These are phyloP conservation scores for Phytophthora boehmeriae DNA, from an alignment of 352 stramenopile species.

Conservation along the genomic window DNA sequence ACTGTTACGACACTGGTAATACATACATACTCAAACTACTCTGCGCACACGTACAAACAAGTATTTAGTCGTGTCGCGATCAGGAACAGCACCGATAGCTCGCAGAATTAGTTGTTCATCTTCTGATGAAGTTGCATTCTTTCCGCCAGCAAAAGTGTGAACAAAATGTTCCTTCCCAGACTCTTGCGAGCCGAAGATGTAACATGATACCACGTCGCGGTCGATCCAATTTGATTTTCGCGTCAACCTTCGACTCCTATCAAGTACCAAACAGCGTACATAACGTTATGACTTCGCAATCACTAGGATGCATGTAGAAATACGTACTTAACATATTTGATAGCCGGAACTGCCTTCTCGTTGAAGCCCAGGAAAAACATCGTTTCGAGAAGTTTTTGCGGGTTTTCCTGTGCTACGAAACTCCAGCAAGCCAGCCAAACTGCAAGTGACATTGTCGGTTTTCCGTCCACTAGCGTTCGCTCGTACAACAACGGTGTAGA, in stretches of 20 bases:
- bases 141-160: conserved; percentile 53
- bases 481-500: conserved; percentile 64
- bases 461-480: conserved; percentile 56
- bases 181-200: conserved; percentile 54
- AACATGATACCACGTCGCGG: conserved; percentile 75
- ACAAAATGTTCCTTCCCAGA: conserved; percentile 65
- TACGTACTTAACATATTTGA: conserved; percentile 73
- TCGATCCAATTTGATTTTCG: conserved; percentile 64
- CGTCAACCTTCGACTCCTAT: conserved; percentile 59
- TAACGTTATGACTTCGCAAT: not conserved
- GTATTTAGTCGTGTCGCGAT: conserved; percentile 64
- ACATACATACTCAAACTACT: not conserved
- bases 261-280: conserved; percentile 7
- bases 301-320: not conserved
- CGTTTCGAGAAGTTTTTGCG: conserved; percentile 72
- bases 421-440: conserved; percentile 78
- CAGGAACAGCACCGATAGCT: conserved; percentile 60
- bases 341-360: conserved; percentile 63
- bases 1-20: not conserved
- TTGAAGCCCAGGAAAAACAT: conserved; percentile 88
- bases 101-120: conserved; percentile 52
- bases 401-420: conserved; percentile 79
- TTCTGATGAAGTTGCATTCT: conserved; percentile 24
- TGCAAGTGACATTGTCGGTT: conserved; percentile 52
- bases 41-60: conserved; percentile 55